phyloP scores from a whole-genome alignment of 176 grass and related monocot species.

The Canna indica region DNA sequence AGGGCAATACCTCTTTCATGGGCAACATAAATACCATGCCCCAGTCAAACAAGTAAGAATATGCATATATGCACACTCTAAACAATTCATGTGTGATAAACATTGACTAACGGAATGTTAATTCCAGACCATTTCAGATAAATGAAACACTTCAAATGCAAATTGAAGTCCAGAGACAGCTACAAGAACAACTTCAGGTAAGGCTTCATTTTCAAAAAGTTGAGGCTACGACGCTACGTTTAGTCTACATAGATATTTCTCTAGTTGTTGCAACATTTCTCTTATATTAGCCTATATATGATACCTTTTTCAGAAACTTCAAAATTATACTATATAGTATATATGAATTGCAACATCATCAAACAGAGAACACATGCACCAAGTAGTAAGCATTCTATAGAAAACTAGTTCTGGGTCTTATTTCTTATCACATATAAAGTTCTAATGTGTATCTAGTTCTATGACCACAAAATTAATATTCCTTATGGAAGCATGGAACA shows the following conservation, averaged over 20 bases:
- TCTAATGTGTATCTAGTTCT: background rate
- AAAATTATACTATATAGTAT: too few species aligned
- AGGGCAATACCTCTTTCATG: constrained; percentile 35
- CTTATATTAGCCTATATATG: too few species aligned
- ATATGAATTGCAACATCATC: too few species aligned
- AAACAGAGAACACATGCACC: too few species aligned
- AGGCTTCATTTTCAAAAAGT: background rate
- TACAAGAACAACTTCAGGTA: constrained; percentile 92
- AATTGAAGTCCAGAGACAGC: constrained; percentile 93
- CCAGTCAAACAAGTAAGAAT: constrained; percentile 52
- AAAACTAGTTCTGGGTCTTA: too few species aligned
- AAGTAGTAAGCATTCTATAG: too few species aligned
- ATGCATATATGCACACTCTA: background rate
- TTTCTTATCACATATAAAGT: too few species aligned
- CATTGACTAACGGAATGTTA: background rate
- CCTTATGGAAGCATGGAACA: background rate
- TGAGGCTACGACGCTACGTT: too few species aligned
- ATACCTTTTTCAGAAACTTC: background rate
- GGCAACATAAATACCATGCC: constrained; percentile 30
- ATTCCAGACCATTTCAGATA: constrained; percentile 58
- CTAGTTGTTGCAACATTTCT: too few species aligned
- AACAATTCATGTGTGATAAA: background rate
- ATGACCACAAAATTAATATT: background rate
- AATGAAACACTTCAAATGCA: constrained; percentile 83
- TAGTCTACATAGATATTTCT: too few species aligned